phyloP scores from a whole-genome alignment of 257 asterid genomes.

The Leonotis leonurus region DNA sequence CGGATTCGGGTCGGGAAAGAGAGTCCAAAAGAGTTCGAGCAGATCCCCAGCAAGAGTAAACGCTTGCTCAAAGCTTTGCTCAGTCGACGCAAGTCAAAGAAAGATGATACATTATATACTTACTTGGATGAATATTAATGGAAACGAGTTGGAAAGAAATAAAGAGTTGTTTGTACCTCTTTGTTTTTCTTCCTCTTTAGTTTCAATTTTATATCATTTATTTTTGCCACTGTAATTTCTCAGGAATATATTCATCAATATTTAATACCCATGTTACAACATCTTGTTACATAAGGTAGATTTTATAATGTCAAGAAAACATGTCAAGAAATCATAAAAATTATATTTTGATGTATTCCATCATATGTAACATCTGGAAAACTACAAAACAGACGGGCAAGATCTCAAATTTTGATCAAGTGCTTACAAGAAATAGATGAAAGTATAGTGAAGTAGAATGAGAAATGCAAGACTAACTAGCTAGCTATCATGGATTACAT shows the following conservation, averaged over 20 bases:
- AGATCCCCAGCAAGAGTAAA: constrained; percentile 70
- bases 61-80: constrained; percentile 83
- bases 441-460: no score
- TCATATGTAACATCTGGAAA: no score
- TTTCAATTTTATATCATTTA: constrained; percentile 13
- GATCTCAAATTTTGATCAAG: no score
- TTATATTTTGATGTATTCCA: no score
- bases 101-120: constrained; percentile 73
- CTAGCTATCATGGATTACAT: no score
- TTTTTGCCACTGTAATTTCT: constrained; percentile 31
- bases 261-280: constrained; percentile 9
- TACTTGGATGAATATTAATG: constrained; percentile 78
- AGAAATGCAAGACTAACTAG: no score
- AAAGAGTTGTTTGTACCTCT: constrained; percentile 20
- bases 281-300: no score
- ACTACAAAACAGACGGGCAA: no score
- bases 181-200: constrained; percentile 17
- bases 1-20: constrained; percentile 52
- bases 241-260: constrained; percentile 15
- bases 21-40: constrained; percentile 49
- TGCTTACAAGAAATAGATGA: no score
- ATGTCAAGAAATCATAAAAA: no score
- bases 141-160: background rate
- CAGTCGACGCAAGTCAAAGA: constrained; percentile 84
- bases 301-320: no score